Evolutionary conservation across 495 filamentous ascomycete species (phyloP).

Genomic region (Physcia stellaris): DNA sequence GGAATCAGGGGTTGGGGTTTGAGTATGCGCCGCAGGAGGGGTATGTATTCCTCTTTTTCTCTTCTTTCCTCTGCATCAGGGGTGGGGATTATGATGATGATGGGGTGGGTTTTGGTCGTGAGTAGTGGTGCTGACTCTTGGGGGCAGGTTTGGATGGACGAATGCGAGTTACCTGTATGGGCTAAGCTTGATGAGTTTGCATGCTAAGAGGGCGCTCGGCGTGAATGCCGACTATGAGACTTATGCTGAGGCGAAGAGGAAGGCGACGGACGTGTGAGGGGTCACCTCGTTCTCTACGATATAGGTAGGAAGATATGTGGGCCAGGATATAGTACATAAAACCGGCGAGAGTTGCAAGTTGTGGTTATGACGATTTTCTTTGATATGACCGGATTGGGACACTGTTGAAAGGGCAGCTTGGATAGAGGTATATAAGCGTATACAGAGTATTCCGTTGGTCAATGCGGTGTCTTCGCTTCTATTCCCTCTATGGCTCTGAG

Average conservation of each 20-base stretch:
- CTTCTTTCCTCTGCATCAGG: conserved; percentile 1
- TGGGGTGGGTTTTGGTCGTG: neutral
- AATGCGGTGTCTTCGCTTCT: too few species aligned
- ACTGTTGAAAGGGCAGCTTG: too few species aligned
- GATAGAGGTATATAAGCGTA: too few species aligned
- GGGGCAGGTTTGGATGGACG: conserved; percentile 95
- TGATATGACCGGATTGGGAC: too few species aligned
- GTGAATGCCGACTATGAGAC: conserved; percentile 70
- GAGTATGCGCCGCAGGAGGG: conserved; percentile 90
- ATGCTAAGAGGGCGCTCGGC: conserved; percentile 74
- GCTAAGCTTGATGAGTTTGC: conserved; percentile 65
- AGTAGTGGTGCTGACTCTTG: conserved; percentile 17
- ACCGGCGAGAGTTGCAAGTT: too few species aligned
- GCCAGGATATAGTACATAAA: too few species aligned
- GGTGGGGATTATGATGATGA: neutral
- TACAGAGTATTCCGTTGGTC: too few species aligned
- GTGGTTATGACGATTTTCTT: too few species aligned
- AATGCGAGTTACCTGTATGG: conserved; percentile 94
- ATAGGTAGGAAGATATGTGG: too few species aligned
- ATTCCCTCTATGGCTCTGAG: too few species aligned
- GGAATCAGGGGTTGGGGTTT: conserved; percentile 89
- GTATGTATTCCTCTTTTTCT: conserved; percentile 55
- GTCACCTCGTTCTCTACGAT: too few species aligned
- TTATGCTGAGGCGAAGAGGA: conserved; percentile 20
- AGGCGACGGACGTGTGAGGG: too few species aligned